Base-by-base conservation (phyloP, 192 early-diverging fungal species). In the Gamsiella multidivaricata region DNA sequence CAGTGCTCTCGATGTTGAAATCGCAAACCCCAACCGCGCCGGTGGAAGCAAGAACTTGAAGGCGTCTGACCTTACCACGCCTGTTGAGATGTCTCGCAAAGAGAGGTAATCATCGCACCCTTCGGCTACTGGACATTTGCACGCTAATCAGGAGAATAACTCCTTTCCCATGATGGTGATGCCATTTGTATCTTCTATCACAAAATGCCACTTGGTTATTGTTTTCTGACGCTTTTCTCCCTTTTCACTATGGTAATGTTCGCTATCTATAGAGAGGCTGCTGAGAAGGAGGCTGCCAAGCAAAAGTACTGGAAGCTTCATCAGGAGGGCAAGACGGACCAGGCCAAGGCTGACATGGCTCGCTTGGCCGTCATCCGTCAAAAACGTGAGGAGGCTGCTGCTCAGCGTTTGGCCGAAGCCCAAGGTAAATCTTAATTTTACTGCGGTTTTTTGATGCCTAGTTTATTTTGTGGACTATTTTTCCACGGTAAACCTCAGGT, bases 271-370 rank as follows among this genome's bases (percentile, higher is more conserved):
- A 83, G 84, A 32, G 84, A 86, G 73, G 84, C 80, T 54, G 80
- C 80, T 33, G 84, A 83, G 56, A 86, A 86, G 73, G 84, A 74
- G 61, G 84, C 80, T 20, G 80, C 82, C 5, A 71, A 76, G 61
- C 74, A 79, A 53, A 68, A 70, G 54, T 86, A 86, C 74, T 82
- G 76, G 82, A 86, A 86, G 65, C 68, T 86, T 57, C 84, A 86
- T 46, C 54, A 69, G 61, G 82, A 81, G 47, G 84, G 84, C 47
- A 83, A 86, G 81, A 86, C 84, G 4, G 84, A 86, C 20, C 84
- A 86, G 69, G 84, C 84, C 26, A 80, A 83, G 80, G 41, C 82
- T 6, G 84, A 86, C 67, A 70, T 86, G 66, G 84, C 80, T 46
- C 76, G 84, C 41, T 65, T 86, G 57, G 84, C 84, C 15, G 31